These are phyloP conservation scores for Chaetothyriales sp. DNA, from an alignment of 2,329 filamentous ascomycete genomes.

Conservation along the genomic window DNA sequence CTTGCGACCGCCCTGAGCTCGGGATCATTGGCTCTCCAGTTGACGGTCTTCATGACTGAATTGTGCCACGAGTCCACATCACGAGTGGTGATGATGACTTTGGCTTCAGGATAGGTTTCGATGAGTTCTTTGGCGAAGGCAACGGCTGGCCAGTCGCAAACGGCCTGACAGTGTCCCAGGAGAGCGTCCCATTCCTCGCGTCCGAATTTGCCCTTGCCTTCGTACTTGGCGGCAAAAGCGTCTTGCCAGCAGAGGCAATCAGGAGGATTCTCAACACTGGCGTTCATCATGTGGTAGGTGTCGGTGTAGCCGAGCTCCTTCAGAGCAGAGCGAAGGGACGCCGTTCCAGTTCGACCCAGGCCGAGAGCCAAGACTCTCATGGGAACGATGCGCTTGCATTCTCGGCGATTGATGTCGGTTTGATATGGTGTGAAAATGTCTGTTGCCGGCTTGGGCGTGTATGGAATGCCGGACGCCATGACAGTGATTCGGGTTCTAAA, in stretches of 20 bases:
- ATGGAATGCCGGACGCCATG: slow-evolving; percentile 19
- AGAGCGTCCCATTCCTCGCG: slow-evolving; percentile 57
- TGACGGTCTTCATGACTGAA: slow-evolving; percentile 53
- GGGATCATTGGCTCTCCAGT: slow-evolving; percentile 52
- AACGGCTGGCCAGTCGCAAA: slow-evolving; percentile 56
- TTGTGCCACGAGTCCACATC: slow-evolving; percentile 52
- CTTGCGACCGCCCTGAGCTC: slow-evolving; percentile 44
- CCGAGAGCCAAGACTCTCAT: slow-evolving; percentile 62
- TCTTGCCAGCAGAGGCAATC: slow-evolving; percentile 59
- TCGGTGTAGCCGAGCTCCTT: slow-evolving; percentile 53
- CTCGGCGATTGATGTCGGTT: slow-evolving; percentile 53
- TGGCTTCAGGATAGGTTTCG: slow-evolving; percentile 58
- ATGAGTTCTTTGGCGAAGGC: slow-evolving; percentile 58
- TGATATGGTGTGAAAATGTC: slow-evolving; percentile 44
- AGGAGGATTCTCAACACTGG: slow-evolving; percentile 53
- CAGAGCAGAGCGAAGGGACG: slow-evolving; percentile 53
- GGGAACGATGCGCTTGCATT: slow-evolving; percentile 52
- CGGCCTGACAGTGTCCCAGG: slow-evolving; percentile 48
- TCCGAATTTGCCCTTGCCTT: slow-evolving; percentile 48
- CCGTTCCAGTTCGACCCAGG: slow-evolving; percentile 56
- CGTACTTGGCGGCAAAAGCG: slow-evolving; percentile 49
- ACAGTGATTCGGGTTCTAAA: neutral
- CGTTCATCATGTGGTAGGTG: slow-evolving; percentile 57
- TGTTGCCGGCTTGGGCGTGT: slow-evolving; percentile 28
- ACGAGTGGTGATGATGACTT: slow-evolving; percentile 54